Percentiles rank a stretch among this genome's conserved stretches.
These are phyloP conservation scores for Ceratocystis papillata DNA, from an alignment of 2,329 filamentous ascomycete species.

Conservation along the genomic window DNA sequence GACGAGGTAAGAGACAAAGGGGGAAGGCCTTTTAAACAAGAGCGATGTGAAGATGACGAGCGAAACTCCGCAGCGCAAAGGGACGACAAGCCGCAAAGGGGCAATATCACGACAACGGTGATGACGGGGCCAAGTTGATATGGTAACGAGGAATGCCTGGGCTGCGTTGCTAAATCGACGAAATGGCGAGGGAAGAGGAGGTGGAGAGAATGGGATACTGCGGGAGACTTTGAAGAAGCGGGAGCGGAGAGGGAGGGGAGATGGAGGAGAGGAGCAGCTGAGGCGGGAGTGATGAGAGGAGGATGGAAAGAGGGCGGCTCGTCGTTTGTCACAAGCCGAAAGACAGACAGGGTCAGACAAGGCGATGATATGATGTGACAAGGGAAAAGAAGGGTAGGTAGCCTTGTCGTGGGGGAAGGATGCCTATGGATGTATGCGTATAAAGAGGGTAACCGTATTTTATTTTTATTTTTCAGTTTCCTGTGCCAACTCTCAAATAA, in stretches of 20 bases:
- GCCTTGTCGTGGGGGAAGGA: background rate
- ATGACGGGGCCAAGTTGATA: background rate
- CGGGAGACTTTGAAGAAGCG: background rate
- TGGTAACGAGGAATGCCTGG: background rate
- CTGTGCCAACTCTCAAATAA: background rate
- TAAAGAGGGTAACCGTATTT: background rate
- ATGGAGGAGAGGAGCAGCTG: background rate
- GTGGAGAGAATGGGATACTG: background rate
- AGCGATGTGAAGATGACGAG: too few species aligned
- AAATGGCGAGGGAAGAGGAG: background rate
- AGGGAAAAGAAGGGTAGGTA: background rate
- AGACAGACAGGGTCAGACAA: background rate
- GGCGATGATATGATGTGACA: background rate
- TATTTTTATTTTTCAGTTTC: background rate
- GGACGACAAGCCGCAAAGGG: background rate
- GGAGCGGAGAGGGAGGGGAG: background rate
- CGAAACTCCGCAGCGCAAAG: too few species aligned
- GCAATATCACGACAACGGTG: background rate
- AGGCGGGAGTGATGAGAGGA: background rate
- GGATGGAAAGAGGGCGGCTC: background rate
- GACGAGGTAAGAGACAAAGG: background rate
- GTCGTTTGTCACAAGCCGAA: constrained; percentile 1
- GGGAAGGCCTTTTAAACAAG: background rate
- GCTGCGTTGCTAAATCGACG: background rate
- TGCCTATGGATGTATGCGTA: background rate